Evolutionary conservation across 106 monocot genomes (phyloP), one percentile per base, ranked within the genome.

Genomic region (Acanthochlamys bracteata): DNA sequence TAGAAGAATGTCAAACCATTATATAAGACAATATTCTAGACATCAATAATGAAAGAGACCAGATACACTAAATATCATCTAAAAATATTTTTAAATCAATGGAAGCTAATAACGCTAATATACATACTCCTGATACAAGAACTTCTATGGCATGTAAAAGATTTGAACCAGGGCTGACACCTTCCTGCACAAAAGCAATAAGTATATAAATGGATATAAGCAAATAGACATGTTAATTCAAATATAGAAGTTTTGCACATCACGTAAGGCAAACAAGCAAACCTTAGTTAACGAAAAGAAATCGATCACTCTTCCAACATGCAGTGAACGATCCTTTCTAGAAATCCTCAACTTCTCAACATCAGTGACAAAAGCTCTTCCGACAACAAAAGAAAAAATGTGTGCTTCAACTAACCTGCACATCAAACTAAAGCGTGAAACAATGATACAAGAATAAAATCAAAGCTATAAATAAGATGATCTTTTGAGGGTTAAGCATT

Each of bases 341-440:
- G 85, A 70, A 49, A 85, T 83, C 58, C 85, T 92, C 70, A 98
- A 75, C 73, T 98, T 98, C 66, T 92, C 91, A 73, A 92, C 74
- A 79, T 98, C 98, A 25, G 89, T 91, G 42, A 92, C 88, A 83
- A 98, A 98, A 58, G 98, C 98, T 75, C 98, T 85, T 72, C 98
- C 98, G 79, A 98, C 80, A 75, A 98, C 98, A 83, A 98, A 98
- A 83, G 92, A 85, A 80, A 98, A 98, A 76, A 98, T 78, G 64
- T 98, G 98, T 62, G 79, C 85, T 81, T 98, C 98, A 53, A 98
- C 89, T 83, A 89, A 92, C 78, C 98, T 98, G 88, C 33, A 52
- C 15, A 61, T 54, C 25, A 42, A 51, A 68, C 53, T 20, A 24
- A 0, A 26, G 11, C 8, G 39, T 20, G 26, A n/a, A 74, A 67